These are phyloP conservation scores for Phyllosticta paracitricarpa DNA, from an alignment of 2,329 filamentous ascomycete genomes.

Conservation along the genomic window DNA sequence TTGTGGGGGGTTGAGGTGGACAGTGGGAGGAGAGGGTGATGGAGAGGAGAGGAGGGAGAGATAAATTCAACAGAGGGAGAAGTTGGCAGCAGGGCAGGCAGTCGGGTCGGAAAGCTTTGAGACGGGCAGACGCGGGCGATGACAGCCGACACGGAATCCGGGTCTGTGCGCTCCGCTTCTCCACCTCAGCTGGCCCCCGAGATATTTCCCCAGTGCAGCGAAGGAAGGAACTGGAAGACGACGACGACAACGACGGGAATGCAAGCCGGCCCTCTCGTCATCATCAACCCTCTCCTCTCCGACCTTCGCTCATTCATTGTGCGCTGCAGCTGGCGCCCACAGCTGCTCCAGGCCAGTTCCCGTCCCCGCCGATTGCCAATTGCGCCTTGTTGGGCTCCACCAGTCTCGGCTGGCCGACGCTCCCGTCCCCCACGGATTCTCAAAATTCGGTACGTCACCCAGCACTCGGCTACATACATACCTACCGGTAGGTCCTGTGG, in stretches of 20 bases:
- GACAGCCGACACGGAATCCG: background rate
- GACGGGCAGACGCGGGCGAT: background rate
- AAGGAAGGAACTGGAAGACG: too few relatives aligned
- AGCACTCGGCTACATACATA: too few relatives aligned
- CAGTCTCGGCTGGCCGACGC: background rate
- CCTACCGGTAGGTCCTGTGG: too few relatives aligned
- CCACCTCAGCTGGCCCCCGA: background rate
- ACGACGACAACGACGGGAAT: too few relatives aligned
- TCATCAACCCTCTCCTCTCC: background rate
- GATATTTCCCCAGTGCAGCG: background rate
- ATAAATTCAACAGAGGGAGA: conserved; percentile 14
- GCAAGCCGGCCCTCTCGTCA: background rate
- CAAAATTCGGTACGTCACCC: background rate
- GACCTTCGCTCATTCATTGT: background rate
- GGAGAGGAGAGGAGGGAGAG: conserved; percentile 21
- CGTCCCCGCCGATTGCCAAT: background rate
- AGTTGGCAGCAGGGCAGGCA: conserved; percentile 11
- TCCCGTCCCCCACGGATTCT: background rate
- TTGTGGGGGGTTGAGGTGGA: conserved; percentile 36
- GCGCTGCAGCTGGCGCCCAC: too few relatives aligned
- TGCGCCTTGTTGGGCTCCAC: too few relatives aligned
- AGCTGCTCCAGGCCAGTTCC: too few relatives aligned
- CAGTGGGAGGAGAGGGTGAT: conserved; percentile 26
- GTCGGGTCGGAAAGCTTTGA: conserved; percentile 9
- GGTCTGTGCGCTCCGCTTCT: background rate